phyloP scores from a whole-genome alignment of 2,329 filamentous ascomycete species.

The Exophiala alcalophila region DNA sequence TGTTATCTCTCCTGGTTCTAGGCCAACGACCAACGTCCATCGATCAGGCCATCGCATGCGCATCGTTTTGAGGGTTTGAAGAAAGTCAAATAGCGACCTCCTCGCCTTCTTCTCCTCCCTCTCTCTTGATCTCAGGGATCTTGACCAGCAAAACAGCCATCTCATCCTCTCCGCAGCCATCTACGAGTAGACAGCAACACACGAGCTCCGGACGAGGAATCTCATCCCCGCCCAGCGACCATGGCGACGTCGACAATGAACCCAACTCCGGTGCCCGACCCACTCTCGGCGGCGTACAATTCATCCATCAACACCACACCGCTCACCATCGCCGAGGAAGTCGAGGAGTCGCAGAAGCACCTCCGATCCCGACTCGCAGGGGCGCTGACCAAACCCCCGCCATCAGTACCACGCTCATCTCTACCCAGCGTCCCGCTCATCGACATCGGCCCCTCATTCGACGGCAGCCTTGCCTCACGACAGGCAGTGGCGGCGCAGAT shows the following conservation, averaged over 20 bases:
- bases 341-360: constrained; percentile 21
- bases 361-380: constrained; percentile 26
- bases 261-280: constrained; percentile 12
- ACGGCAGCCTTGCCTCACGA: constrained; percentile 7
- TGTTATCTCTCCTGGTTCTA: too few relatives aligned
- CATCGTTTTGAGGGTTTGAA: too few relatives aligned
- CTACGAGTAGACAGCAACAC: too few relatives aligned
- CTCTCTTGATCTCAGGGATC: too few relatives aligned
- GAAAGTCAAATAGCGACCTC: too few relatives aligned
- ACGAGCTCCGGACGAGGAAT: too few relatives aligned
- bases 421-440: constrained; percentile 29
- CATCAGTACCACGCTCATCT: constrained; percentile 9
- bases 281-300: constrained; percentile 3
- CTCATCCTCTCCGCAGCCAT: too few relatives aligned
- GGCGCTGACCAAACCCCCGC: constrained; percentile 20
- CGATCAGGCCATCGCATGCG: too few relatives aligned
- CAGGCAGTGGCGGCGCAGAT: constrained; percentile 37
- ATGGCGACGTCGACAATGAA: constrained; percentile 22
- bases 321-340: constrained; percentile 24
- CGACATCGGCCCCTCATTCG: constrained; percentile 28
- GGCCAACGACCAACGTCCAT: too few relatives aligned
- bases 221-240: too few relatives aligned
- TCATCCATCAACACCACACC: constrained; percentile 1
- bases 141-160: too few relatives aligned
- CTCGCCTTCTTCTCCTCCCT: too few relatives aligned